Evolutionary conservation across 2,329 filamentous ascomycete genomes (phyloP).

Genomic region (Penicillium sp.): DNA sequence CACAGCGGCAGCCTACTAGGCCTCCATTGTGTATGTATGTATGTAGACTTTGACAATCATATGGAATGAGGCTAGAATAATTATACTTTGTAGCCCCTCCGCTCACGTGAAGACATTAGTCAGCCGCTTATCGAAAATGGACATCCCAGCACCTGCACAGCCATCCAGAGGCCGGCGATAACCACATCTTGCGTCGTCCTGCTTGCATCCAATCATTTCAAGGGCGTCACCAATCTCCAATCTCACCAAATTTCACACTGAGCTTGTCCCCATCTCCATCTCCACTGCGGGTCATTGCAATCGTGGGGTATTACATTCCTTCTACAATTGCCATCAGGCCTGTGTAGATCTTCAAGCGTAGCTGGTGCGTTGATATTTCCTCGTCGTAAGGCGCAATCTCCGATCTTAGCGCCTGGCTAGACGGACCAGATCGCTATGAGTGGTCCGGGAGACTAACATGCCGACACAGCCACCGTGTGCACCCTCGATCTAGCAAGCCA

Average conservation of each 20-base stretch:
- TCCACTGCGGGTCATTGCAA: constrained; percentile 22
- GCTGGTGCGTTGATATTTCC: neutral
- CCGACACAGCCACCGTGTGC: neutral
- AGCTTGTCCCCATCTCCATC: constrained; percentile 16
- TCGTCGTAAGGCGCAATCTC: neutral
- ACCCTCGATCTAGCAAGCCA: neutral
- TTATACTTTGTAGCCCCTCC: neutral
- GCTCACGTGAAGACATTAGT: constrained; percentile 8
- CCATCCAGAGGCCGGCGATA: constrained; percentile 26
- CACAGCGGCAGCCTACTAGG: too few species aligned
- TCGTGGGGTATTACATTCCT: constrained; percentile 20
- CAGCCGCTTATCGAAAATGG: constrained; percentile 7
- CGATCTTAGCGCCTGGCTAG: neutral
- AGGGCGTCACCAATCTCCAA: constrained; percentile 3
- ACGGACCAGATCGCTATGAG: neutral
- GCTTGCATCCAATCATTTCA: constrained; percentile 19
- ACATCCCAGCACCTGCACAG: constrained; percentile 6
- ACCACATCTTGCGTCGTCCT: constrained; percentile 4
- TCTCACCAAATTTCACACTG: neutral
- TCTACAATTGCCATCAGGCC: constrained; percentile 6
- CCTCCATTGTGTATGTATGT: too few species aligned
- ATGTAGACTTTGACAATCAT: too few species aligned
- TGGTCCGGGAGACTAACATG: constrained; percentile 11
- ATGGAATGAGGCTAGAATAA: neutral
- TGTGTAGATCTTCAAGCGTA: constrained; percentile 13